Base-by-base conservation (phyloP, 768 basidiomycete genomes). In the Boletus speciosus region DNA sequence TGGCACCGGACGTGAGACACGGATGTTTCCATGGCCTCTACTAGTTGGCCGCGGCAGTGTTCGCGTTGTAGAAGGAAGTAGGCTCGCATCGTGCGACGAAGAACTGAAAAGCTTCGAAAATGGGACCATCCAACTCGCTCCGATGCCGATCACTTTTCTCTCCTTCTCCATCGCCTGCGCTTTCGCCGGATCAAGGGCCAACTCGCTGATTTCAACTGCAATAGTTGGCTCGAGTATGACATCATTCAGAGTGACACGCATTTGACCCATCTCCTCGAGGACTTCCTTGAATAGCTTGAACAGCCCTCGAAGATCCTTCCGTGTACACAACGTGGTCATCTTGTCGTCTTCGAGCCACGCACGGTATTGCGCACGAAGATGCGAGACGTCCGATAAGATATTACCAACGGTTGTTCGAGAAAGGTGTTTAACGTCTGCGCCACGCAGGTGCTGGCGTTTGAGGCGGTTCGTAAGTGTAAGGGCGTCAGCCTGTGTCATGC, bases 241-340 rank as follows among this genome's bases (percentile, higher is more conserved):
- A 52, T 95, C 88, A 66, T 99, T 99, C 57, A 98, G 73, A 37
- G 86, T 81, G 34, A 84, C 81, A 48, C 94, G 84, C 63, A 98
- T 74, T 59, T 86, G 80, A 2, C 90, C 88, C 66, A 96, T 77
- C 66, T 96, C 93, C 39, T 76, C 76, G 58, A 98, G 90, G 23
- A 86, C 71, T 57, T 98, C 95, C 66, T 84, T 88, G 70, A 96
- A 78, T 40, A 98, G 71, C 64, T 87, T 93, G 75, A 98, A 83
- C 48, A 99, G 71, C 8, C 79, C 72, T 11, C 90, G 82, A 58
- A 97, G 79, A 62, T 99, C 97, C 59, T 84, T 88, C 34, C 91
- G 80, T 10, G 86, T 85, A 65, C 84, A 86, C 12, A 74, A 71
- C 5, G 78, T 77, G 14, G 83, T 76, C 7, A 79, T 69, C 59